phyloP scores from a whole-genome alignment of 1,284 basidiomycete species.

The Ceratobasidium sp. region DNA sequence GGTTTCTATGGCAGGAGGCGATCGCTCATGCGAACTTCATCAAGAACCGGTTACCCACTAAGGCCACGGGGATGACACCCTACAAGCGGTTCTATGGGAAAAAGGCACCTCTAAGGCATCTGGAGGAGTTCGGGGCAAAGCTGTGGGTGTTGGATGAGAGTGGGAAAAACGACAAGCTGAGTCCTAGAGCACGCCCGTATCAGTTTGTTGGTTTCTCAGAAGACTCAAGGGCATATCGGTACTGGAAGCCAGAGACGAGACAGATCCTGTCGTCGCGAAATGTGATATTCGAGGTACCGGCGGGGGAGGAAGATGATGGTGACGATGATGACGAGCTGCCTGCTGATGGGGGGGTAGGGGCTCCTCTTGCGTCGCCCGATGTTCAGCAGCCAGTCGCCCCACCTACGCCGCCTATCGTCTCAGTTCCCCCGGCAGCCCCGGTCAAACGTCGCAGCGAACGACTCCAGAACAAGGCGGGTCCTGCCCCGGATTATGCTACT shows the following conservation, averaged over 20 bases:
- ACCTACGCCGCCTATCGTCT: too few species aligned
- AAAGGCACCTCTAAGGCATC: neutral
- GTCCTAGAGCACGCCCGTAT: neutral
- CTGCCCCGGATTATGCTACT: too few species aligned
- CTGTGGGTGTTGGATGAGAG: slow-evolving; percentile 4
- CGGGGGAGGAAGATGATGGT: neutral
- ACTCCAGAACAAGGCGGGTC: too few species aligned
- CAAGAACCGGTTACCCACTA: slow-evolving; percentile 3
- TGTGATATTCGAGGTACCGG: neutral
- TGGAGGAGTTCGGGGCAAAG: slow-evolving; percentile 19
- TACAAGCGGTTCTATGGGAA: slow-evolving; percentile 6
- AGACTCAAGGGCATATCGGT: neutral
- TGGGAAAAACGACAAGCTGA: neutral
- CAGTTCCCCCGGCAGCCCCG: too few species aligned
- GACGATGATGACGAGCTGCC: too few species aligned
- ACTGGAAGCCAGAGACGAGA: neutral
- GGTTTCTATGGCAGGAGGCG: slow-evolving; percentile 35
- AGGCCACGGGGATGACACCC: slow-evolving; percentile 21
- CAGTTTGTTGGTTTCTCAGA: neutral
- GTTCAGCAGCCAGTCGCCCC: too few species aligned
- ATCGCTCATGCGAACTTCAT: slow-evolving; percentile 12
- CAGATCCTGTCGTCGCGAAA: neutral
- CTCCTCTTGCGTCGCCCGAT: too few species aligned
- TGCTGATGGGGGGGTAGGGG: too few species aligned
- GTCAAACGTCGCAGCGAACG: too few species aligned